Conservation (phyloP, 2,329 filamentous ascomycete species). For the Alternaria sp. region DNA sequence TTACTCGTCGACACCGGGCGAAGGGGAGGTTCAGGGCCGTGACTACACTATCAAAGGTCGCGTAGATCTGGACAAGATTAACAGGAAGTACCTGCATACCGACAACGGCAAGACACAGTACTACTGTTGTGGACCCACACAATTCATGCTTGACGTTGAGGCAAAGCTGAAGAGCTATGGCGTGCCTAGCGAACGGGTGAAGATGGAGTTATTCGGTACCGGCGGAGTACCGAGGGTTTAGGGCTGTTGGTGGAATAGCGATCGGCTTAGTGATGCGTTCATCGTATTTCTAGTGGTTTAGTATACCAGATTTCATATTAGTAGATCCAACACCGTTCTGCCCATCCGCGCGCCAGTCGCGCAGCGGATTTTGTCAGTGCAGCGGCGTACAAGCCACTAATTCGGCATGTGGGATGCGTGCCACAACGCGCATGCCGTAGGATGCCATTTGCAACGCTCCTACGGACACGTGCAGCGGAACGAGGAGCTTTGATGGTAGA, state of each 20-base stretch:
- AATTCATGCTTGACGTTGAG: conserved; percentile 71
- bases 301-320: not conserved
- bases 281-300: not conserved
- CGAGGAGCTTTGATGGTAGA: conserved; percentile 29
- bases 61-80: conserved; percentile 64
- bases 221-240: conserved; percentile 45
- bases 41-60: conserved; percentile 67
- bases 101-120: conserved; percentile 65
- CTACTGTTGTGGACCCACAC: conserved; percentile 73
- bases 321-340: not conserved
- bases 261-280: not conserved
- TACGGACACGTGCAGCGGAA: conserved; percentile 11
- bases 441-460: conserved; percentile 19
- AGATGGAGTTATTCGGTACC: conserved; percentile 69
- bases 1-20: conserved; percentile 63
- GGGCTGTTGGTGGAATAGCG: not conserved
- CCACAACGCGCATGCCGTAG: conserved; percentile 9
- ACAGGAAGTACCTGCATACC: conserved; percentile 63
- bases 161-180: conserved; percentile 61
- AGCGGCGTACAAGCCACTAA: conserved; percentile 4
- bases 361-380: conserved; percentile 6
- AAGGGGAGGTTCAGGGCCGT: conserved; percentile 55
- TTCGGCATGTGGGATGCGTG: conserved; percentile 1
- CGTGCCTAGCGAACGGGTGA: conserved; percentile 65
- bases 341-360: not conserved